Conservation (phyloP, 306 rosid genomes). For the Cucurbita maxima region DNA sequence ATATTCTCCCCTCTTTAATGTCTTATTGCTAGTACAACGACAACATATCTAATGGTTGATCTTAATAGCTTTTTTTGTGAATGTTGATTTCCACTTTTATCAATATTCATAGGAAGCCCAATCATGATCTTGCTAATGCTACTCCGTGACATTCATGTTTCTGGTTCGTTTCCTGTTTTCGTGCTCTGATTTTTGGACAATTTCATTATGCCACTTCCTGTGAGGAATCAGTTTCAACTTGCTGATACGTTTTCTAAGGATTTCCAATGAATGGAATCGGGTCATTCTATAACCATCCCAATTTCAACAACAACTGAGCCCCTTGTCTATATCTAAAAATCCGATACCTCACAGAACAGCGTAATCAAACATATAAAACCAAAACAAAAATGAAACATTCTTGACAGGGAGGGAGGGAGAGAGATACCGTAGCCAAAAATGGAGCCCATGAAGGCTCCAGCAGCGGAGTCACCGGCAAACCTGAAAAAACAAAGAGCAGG, state of each 20-base stretch:
- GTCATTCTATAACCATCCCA: neutral
- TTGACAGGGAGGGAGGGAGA: neutral
- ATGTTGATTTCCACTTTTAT: neutral
- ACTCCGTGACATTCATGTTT: neutral
- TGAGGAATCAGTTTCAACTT: neutral
- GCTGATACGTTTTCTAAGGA: neutral
- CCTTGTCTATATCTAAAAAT: too few relatives aligned
- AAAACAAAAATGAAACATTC: neutral
- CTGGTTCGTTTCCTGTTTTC: neutral
- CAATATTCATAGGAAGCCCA: neutral
- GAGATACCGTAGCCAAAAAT: constrained; percentile 73
- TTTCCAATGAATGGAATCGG: neutral
- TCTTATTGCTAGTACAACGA: neutral
- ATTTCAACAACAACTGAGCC: neutral
- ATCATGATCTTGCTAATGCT: neutral
- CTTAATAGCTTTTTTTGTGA: neutral
- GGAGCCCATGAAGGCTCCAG: constrained; percentile 94
- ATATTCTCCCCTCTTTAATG: neutral
- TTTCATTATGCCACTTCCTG: neutral
- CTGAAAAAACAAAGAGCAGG: constrained; percentile 61
- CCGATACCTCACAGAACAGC: too few relatives aligned
- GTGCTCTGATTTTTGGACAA: neutral
- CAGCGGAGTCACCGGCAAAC: constrained; percentile 63
- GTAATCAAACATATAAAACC: neutral
- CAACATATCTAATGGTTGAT: neutral